A percentile compares a stretch with the other conserved stretches of the same genome.
Conservation (phyloP, 305 asterid genomes). For the Fraxinus albicans region DNA sequence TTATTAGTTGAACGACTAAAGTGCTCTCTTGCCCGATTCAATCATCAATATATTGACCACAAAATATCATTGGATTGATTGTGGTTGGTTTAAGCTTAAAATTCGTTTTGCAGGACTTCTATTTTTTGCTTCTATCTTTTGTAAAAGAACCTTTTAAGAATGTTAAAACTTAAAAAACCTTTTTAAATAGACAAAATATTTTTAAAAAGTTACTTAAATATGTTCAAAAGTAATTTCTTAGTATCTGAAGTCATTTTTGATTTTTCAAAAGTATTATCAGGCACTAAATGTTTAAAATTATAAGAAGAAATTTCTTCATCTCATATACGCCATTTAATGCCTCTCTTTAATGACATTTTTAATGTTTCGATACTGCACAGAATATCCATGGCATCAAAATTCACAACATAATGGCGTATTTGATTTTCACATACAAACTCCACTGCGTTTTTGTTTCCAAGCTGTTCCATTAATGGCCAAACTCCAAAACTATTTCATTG, state of each 20-base stretch:
- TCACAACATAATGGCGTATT: slow-evolving; percentile 7
- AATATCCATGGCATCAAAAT: background rate
- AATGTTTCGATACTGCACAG: background rate
- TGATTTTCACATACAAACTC: background rate
- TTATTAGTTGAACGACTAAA: background rate
- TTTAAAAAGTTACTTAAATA: too few species aligned
- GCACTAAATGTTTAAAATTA: too few species aligned
- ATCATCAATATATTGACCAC: background rate
- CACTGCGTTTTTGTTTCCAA: slow-evolving; percentile 42
- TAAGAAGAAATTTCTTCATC: background rate
- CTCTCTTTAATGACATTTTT: background rate
- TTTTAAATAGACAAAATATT: too few species aligned
- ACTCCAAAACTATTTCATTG: slow-evolving; percentile 40
- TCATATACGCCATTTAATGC: background rate
- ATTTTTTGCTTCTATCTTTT: too few species aligned
- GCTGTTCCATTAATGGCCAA: slow-evolving; percentile 48
- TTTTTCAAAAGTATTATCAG: too few species aligned
- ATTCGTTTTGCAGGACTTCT: too few species aligned
- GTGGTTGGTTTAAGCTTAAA: background rate
- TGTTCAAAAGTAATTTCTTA: background rate
- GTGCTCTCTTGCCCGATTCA: background rate
- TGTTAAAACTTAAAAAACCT: too few species aligned
- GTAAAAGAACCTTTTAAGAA: too few species aligned
- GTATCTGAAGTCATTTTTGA: too few species aligned
- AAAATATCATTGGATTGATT: background rate